Evolutionary conservation across 768 basidiomycete genomes (phyloP), one percentile per base, ranked within the genome.

Genomic region (Mycena rebaudengoi): DNA sequence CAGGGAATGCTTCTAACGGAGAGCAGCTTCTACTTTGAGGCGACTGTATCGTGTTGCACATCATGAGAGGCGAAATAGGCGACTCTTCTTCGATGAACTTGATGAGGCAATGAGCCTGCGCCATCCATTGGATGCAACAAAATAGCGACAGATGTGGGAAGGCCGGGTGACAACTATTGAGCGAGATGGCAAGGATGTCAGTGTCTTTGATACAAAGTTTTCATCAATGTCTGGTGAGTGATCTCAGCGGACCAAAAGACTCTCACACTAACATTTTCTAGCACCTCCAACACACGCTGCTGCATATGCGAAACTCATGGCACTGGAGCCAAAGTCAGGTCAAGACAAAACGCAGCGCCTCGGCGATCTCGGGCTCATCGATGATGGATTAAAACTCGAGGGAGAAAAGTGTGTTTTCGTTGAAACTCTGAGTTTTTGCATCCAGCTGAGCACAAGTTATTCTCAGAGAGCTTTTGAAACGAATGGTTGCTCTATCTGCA

Each of bases 251-350:
- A 1, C 32, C 4, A 14, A 8, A 12, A 13, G 7, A 3, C 13
- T 45, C 8, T n/a, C 16, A 1, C 16, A 25, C 16, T 29, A 12
- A n/a, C n/a, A n/a, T n/a, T 20, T 44, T 20, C 18, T 40, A 58
- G 57, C 50, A 10, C 64, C 64, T 2, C 64, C 64, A 18, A 65
- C 59, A 4, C 48, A 60, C 11, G 49, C 59, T 5, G 50, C 28
- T 3, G 51, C 58, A 16, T 65, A 65, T 20, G 33, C 14, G 21
- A 55, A 59, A 32, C 29, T 62, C 0, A 7, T 65, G 14, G 18
- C n/a, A n/a, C n/a, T n/a, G n/a, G 26, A 2, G 63, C 49, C 1
- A 48, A 57, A 25, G 16, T 49, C 32, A 32, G 21, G 48, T 21
- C 7, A 51, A 62, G 28, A 4, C 18, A 12, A 26, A 32, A 8